Base-by-base conservation (phyloP, 2,329 filamentous ascomycete genomes). In the Sporothrix humicola region DNA sequence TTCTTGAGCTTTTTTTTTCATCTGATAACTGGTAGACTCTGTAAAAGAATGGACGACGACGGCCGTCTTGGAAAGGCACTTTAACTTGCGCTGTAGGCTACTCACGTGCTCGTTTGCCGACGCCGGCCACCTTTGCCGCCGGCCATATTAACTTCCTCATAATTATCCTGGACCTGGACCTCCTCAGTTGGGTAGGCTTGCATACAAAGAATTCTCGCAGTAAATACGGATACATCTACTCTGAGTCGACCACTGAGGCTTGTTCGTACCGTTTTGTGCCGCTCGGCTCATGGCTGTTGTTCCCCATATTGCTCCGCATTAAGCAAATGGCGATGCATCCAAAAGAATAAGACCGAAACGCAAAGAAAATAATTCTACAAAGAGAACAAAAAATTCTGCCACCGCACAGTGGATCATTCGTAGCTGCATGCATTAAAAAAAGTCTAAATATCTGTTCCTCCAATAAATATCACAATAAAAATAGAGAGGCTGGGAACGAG, bases 21-120 rank as follows among this genome's bases (percentile, higher is more conserved):
- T 63, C 58, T 63, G 58, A 44, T 63, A 63, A 44, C 10, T 6
- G 6, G 2, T 63, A 37, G 31, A 37, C 31, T 37, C 7, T 37
- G 31, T 37, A 37, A 37, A 37, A 37, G 31, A 7, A 37, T 37
- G 31, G 23, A 26, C 23, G 23, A 26, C 23, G 23, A 26, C 23
- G 23, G 23, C 7, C 4, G 31, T 37, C 31, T 37, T 37, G 31
- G 7, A 37, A 37, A 37, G 7, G 31, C 31, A 37, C 31, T 37
- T 37, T 37, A 37, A 7, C 31, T 37, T 37, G 31, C 4, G 31
- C 31, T 37, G 31, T 37, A 37, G 7, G 31, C 31, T 37, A 17
- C 50, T 70, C 50, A 70, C 68, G 68, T 71, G 56, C 69, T 61
- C 8, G 44, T 13, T 23, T 7, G 69, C 15, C 12, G 69, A 71